Evolutionary conservation across 345 rosid species (phyloP), one percentile per base, ranked within the genome.

Genomic region (Populus tremula): DNA sequence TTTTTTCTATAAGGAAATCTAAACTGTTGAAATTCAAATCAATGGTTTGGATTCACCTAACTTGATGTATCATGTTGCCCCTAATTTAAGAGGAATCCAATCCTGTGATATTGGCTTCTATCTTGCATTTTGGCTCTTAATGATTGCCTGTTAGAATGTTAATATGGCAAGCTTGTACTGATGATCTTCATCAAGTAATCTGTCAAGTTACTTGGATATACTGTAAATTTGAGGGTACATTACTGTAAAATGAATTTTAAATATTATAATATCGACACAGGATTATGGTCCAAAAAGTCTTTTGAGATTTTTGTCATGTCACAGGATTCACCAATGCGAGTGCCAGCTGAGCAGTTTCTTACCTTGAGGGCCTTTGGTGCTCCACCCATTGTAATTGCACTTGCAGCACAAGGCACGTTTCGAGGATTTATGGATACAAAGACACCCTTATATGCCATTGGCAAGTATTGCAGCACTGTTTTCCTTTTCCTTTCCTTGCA

Each of bases 401-500:
- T 95, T 66, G 99, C 98, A 80, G 96, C 97, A 14, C 97, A 91
- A 80, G 99, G 99, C 71, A 84, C 96, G 67, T 95, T 95, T 81
- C 94, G 98, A 69, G 99, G 98, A 80, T 93, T 91, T 86, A 93
- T 86, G 83, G 99, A 95, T 79, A 95, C 98, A 50, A 89, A 89
- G 77, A 93, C 98, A 0, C 99, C 98, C 86, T 79, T 93, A 59
- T 92, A 87, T 88, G 98, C 99, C 54, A 88, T 90, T 83, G 99
- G 98, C 88, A 91, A 87, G 97, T 89, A 84, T 80, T 79, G 68
- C 71, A 70, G 35, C 82, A 63, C 27, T 25, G 54, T 71, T 76
- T 75, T 74, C 7, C n/a, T 78, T 36, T 80, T 73, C 53, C 38
- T 67, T 62, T 69, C 29, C 45, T 6, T 62, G 64, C 29, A 31